These are phyloP conservation scores for Suillus bovinus DNA, from an alignment of 768 basidiomycete species.

Conservation along the genomic window DNA sequence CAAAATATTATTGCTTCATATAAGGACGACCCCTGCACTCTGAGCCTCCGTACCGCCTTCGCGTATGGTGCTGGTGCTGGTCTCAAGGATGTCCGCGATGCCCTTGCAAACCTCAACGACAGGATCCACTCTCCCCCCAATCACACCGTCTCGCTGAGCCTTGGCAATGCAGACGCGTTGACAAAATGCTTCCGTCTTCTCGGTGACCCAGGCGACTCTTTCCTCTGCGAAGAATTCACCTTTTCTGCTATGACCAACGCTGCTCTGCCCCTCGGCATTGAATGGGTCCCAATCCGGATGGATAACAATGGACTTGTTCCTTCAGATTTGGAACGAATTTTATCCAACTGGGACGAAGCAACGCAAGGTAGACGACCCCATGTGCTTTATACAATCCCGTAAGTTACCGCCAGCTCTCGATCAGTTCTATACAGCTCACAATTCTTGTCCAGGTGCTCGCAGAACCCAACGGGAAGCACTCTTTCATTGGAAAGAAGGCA, in stretches of 20 bases:
- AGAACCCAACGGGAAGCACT: constrained; percentile 55
- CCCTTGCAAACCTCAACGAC: constrained; percentile 36
- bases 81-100: constrained; percentile 32
- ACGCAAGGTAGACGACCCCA: constrained; percentile 49
- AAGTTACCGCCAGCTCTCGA: constrained; percentile 19
- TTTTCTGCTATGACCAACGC: constrained; percentile 44
- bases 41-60: constrained; percentile 35
- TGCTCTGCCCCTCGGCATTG: constrained; percentile 40
- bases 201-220: constrained; percentile 43
- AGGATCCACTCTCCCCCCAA: constrained; percentile 36
- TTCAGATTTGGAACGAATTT: constrained; percentile 44
- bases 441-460: constrained; percentile 27
- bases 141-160: constrained; percentile 36
- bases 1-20: constrained; percentile 29
- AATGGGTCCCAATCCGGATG: constrained; percentile 46
- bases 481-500: constrained; percentile 45
- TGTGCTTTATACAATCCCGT: constrained; percentile 53
- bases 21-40: constrained; percentile 28
- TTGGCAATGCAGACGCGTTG: constrained; percentile 43
- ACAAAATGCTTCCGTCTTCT: constrained; percentile 43
- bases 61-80: constrained; percentile 42
- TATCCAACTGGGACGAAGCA: constrained; percentile 44
- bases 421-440: constrained; percentile 7
- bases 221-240: constrained; percentile 45
- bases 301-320: constrained; percentile 53